These are phyloP conservation scores for Eucalyptus dawsonii DNA, from an alignment of 345 rosid species.

Conservation along the genomic window DNA sequence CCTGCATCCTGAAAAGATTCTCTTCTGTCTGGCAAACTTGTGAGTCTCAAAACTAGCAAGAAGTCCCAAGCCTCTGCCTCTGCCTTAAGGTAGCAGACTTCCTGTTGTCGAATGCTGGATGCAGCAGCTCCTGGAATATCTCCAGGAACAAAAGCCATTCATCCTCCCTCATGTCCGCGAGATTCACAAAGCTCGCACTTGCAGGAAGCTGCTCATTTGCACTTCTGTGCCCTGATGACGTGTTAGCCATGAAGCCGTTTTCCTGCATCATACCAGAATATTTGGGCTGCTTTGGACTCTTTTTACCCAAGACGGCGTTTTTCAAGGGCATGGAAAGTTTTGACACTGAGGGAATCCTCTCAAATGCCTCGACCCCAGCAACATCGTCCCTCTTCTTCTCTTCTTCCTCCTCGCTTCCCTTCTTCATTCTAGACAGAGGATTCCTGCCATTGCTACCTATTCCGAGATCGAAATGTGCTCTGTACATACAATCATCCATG, in stretches of 20 bases:
- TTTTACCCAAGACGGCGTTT: conserved; percentile 42
- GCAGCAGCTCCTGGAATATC: conserved; percentile 59
- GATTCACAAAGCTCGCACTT: conserved; percentile 64
- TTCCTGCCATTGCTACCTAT: conserved; percentile 29
- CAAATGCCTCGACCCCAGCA: conserved; percentile 7
- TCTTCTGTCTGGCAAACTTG: not conserved
- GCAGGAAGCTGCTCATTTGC: conserved; percentile 82
- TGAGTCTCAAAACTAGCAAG: conserved; percentile 84
- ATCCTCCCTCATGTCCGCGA: conserved; percentile 72
- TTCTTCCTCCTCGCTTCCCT: conserved; percentile 62
- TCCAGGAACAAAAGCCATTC: conserved; percentile 73
- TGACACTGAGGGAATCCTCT: conserved; percentile 32
- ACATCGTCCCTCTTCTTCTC: conserved; percentile 14
- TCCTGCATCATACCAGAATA: conserved; percentile 32
- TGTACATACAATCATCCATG: conserved; percentile 27
- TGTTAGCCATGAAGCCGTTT: conserved; percentile 24
- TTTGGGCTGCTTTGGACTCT: conserved; percentile 17
- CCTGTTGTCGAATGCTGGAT: conserved; percentile 57
- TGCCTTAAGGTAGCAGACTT: conserved; percentile 56
- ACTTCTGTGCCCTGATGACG: conserved; percentile 76
- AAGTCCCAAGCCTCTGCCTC: conserved; percentile 89
- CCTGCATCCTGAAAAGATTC: not conserved
- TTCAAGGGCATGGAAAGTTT: conserved; percentile 71
- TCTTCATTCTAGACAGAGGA: conserved; percentile 59
- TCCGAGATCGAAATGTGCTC: conserved; percentile 22